Evolutionary conservation across 2,329 filamentous ascomycete species (phyloP), one percentile per base, ranked within the genome.

Genomic region (Pseudovirgaria hyperparasitica): DNA sequence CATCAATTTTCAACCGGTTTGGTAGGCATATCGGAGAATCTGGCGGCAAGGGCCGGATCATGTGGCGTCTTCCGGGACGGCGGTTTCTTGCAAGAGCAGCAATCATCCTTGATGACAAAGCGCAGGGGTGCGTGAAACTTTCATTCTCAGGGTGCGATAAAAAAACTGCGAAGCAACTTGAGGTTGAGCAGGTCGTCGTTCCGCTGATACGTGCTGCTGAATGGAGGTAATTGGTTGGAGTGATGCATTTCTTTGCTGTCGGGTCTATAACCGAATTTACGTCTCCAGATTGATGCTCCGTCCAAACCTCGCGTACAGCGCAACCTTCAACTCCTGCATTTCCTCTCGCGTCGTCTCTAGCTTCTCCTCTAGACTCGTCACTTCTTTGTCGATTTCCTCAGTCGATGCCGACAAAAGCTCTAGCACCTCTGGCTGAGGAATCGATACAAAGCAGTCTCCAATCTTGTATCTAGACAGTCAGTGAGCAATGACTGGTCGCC

Each of bases 231-330:
- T 5, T 14, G 18, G 9, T 20, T 20, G 9, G 11, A 9, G 4
- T n/a, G 8, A 22, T 6, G 13, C 21, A 11, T 9, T 22, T 18
- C 19, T 9, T 20, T 20, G n/a, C n/a, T n/a, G n/a, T 20, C 19
- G n/a, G 19, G n/a, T n/a, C n/a, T 20, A 13, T 6, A 22, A 5
- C 26, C 5, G 18, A 2, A 16, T 26, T 69, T 64, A 90, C 41
- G 80, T 82, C 58, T 98, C 90, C 39, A 96, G 66, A 58, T 98
- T 98, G 65, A 98, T 98, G 54, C 86, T 92, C 55, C 81, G 75
- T 30, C 90, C 90, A 58, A 98, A 98, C 35, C 92, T 74, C 18
- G 85, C 86, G 58, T 98, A 98, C 35, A 98, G 62, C 35, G 82
- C 75, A 32, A 92, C 80, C 65, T 98, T 98, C 38, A 98, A 65